Conservation (phyloP, 257 asterid genomes). For the Penstemon davidsonii region DNA sequence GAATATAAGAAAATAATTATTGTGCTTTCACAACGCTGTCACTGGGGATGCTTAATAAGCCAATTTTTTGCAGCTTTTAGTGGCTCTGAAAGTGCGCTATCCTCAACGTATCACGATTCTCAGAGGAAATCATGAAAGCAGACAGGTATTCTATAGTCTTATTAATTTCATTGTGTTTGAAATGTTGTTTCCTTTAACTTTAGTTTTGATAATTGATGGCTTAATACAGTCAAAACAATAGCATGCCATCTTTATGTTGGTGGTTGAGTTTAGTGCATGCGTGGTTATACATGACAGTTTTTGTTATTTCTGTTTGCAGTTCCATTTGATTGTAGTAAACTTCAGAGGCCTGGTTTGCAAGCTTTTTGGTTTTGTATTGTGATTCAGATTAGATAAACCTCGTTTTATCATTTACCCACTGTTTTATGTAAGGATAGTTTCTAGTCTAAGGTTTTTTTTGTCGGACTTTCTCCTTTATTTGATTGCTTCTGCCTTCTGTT, state of each 20-base stretch:
- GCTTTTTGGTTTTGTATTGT: background rate
- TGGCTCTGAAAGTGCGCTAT: conserved; percentile 69
- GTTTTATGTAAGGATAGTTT: background rate
- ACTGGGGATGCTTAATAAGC: conserved; percentile 26
- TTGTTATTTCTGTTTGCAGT: background rate
- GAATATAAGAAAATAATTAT: background rate
- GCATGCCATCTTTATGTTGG: background rate
- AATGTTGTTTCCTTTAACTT: background rate
- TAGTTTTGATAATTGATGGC: background rate
- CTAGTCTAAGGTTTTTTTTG: background rate
- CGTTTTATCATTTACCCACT: background rate
- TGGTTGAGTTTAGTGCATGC: no score
- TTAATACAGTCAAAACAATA: background rate
- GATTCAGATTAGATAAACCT: background rate
- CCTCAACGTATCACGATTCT: conserved; percentile 73
- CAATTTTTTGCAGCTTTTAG: conserved; percentile 55
- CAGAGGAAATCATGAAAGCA: conserved; percentile 76
- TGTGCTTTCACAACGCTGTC: conserved; percentile 13
- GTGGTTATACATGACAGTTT: background rate
- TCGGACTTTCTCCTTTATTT: no score
- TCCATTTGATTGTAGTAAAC: background rate
- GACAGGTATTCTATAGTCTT: conserved; percentile 46
- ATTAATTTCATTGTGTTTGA: background rate
- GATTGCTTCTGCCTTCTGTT: no score
- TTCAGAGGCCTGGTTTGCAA: background rate